Evolutionary conservation across 2,329 filamentous ascomycete species (phyloP).

Genomic region (Pseudogymnoascus sp.): DNA sequence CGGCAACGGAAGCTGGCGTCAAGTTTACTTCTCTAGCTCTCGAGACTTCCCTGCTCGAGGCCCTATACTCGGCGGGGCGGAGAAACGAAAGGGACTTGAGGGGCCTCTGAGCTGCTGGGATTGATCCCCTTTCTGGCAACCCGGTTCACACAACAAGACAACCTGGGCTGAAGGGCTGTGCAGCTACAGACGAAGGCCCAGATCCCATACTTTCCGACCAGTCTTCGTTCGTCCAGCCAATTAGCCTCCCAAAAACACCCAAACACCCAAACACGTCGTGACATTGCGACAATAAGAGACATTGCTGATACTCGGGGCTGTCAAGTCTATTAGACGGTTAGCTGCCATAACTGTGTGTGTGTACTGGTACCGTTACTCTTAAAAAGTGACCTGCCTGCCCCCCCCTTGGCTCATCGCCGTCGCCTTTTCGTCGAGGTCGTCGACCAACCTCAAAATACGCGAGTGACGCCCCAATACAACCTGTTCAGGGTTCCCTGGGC

Average conservation of each 20-base stretch:
- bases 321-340: not conserved
- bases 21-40: constrained; percentile 3
- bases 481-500: not conserved
- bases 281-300: constrained; percentile 2
- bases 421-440: not conserved
- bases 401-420: not conserved
- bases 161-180: constrained; percentile 6
- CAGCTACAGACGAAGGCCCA: not conserved
- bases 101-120: not conserved
- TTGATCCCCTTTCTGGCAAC: constrained; percentile 9
- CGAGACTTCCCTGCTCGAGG: not conserved
- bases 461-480: not conserved
- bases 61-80: not conserved
- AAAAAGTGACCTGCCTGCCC: constrained; percentile 5
- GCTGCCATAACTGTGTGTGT: not conserved
- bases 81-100: not conserved
- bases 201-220: not conserved
- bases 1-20: not conserved
- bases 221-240: not conserved
- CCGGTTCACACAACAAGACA: not conserved
- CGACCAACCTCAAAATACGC: not conserved
- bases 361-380: not conserved
- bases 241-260: constrained; percentile 2
- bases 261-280: constrained; percentile 4
- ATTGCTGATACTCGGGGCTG: not conserved